Base-by-base conservation (phyloP, 257 asterid genomes). In the Solanum peruvianum region DNA sequence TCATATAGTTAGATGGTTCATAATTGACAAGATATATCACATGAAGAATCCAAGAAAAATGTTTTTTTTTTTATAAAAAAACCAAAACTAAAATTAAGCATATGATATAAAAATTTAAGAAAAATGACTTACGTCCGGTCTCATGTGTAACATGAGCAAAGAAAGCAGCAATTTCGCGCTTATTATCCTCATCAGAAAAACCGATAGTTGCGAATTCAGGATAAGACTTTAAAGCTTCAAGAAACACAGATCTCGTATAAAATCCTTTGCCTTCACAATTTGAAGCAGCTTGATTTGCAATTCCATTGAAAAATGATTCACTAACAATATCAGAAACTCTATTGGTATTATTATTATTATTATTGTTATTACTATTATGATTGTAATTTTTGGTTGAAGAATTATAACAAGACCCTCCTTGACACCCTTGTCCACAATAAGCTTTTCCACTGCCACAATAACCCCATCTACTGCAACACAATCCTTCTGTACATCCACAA, bases 111-210 rank as follows among this genome's bases (percentile, higher is more conserved):
- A 52, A 52, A 21, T 42, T 44, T 11, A 58, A 7, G 75, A 2
- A 41, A 25, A 39, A 49, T 2, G 49, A 87, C 94, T 90, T 82
- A 93, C 94, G 90, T 86, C 93, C 93, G 41, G 94, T 93, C 84
- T 91, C 95, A 86, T 93, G 94, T 4, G 95, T 87, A 80, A 88
- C 88, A 52, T 93, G 95, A 7, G 95, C 95, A 7, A 93, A 91
- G 87, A 90, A 93, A 18, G 95, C 93, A 2, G 95, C 95, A 9
- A 91, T 90, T 88, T 93, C 95, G 4, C 92, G 94, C 89, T 86
- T 93, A 13, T 92, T 84, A 18, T 88, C 92, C 27, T 93, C 93
- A 27, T 91, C 94, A 3, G 82, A 6, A 2, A 91, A 82, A 11
- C 86, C 91, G 2, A 27, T 85, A 0, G 87, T 86, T 5, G 92